Base-by-base conservation (phyloP, 1,284 basidiomycete genomes). In the Rhodotorula sp. region DNA sequence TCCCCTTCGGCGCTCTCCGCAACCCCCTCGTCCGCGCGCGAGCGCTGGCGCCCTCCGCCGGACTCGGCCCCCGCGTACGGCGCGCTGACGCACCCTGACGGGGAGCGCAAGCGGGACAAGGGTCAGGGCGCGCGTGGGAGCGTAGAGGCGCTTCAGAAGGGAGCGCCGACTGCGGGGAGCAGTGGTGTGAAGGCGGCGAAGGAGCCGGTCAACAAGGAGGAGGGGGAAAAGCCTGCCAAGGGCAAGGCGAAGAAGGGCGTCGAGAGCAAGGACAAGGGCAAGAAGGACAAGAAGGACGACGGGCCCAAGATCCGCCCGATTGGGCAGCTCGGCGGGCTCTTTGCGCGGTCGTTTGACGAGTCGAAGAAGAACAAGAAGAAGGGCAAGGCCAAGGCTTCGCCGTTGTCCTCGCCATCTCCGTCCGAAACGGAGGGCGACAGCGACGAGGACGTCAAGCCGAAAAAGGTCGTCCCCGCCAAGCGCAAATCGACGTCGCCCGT, bases 401-500 rank as follows among this genome's bases (percentile, higher is more conserved):
- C 58, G 25, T 64, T 59, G 1, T 46, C 54, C 12, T 65, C 66
- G 37, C 56, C 46, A 9, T 37, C 37, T 12, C 25, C 56, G 15
- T 10, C 50, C n/a, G 15, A n/a, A n/a, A n/a, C 34, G 27, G 70
- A 71, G 5, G 55, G 54, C 8, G 41, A 53, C 3, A 41, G 48
- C 4, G 70, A 66, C 1, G 70, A 72, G 29, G 70, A 68, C 19
- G 55, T 50, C 27, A 65, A 66, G 55, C 64, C 66, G 41, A 59
- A 61, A 41, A 68, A 68, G 58, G 48, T 66, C 39, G 41, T 63
- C 9, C 70, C 70, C 12, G 66, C 70, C 13, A 72, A 72, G 57
- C 58, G 70, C 57, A 72, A 69, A 34, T 72, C 70, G 53, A 46
- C 62, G 2, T 72, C 70, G n/a, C 70, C 70, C n/a, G 55, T 34